phyloP scores from a whole-genome alignment of 208 protist genomes.

The Leishmania amazonensis region DNA sequence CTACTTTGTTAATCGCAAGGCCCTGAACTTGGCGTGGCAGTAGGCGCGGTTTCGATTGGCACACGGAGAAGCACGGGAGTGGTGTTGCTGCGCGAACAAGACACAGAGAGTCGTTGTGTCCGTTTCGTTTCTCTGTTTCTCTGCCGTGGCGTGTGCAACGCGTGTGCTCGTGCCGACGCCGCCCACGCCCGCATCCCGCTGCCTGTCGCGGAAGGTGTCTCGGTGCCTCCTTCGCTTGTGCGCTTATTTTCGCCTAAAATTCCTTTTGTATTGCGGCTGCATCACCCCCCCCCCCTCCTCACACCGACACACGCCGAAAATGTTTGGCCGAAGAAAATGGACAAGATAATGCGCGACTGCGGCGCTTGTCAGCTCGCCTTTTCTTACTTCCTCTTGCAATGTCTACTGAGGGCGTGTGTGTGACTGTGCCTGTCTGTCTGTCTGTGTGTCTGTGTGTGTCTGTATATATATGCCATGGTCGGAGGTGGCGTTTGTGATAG shows the following conservation, averaged over 20 bases:
- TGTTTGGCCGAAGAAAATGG: not conserved
- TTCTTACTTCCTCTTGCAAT: not conserved
- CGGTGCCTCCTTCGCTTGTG: not conserved
- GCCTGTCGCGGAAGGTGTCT: not conserved
- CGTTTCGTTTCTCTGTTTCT: not conserved
- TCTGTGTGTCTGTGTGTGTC: not conserved
- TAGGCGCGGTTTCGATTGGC: constrained; percentile 23
- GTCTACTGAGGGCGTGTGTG: not conserved
- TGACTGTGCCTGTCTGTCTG: not conserved
- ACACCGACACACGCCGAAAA: not conserved
- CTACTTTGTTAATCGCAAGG: constrained; percentile 78
- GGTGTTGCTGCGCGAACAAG: not conserved
- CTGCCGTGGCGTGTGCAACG: not conserved
- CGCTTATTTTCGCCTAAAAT: not conserved
- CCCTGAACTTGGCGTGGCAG: constrained; percentile 66
- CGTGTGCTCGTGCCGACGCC: not conserved
- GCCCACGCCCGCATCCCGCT: not conserved
- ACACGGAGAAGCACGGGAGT: not conserved
- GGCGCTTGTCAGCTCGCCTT: not conserved
- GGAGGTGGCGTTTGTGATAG: not conserved
- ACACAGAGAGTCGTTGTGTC: not conserved
- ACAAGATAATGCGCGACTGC: not conserved
- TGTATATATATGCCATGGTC: not conserved
- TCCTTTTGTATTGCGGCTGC: too few relatives aligned
- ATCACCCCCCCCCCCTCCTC: not conserved